Evolutionary conservation across 164 flowering plant species (phyloP).

Genomic region (Cinnamomum micranthum): DNA sequence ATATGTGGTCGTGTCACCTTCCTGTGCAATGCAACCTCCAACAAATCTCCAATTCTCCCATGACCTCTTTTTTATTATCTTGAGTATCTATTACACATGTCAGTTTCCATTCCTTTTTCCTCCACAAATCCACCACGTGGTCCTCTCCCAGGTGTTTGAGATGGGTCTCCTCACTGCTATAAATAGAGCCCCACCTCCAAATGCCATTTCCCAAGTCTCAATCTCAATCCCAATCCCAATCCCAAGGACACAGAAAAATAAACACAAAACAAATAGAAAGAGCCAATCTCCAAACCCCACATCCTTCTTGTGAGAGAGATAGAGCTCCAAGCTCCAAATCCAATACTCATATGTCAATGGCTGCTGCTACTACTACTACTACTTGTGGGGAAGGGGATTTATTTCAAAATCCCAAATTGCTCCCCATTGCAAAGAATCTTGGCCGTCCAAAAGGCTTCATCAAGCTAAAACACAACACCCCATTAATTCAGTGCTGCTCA

Average conservation of each 20-base stretch:
- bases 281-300: background rate
- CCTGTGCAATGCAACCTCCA: too few species aligned
- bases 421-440: slow-evolving; percentile 1
- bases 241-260: too few species aligned
- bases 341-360: background rate
- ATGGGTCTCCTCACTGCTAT: slow-evolving; percentile 29
- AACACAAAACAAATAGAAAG: too few species aligned
- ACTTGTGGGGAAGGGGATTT: background rate
- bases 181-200: background rate
- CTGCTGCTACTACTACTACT: background rate
- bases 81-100: slow-evolving; percentile 4
- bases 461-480: background rate
- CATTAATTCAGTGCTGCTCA: slow-evolving; percentile 9
- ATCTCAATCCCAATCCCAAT: background rate
- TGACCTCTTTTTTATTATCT: slow-evolving; percentile 14
- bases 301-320: background rate
- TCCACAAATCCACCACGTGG: slow-evolving; percentile 55
- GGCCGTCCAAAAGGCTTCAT: slow-evolving; percentile 4
- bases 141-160: slow-evolving; percentile 23
- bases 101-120: slow-evolving; percentile 22
- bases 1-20: slow-evolving; percentile 25
- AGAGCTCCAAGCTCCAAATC: background rate
- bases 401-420: background rate
- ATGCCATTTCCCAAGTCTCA: too few species aligned
- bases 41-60: slow-evolving; percentile 6